Evolutionary conservation across 306 rosid species (phyloP), one percentile per base, ranked within the genome.

Genomic region (Cicer arietinum): DNA sequence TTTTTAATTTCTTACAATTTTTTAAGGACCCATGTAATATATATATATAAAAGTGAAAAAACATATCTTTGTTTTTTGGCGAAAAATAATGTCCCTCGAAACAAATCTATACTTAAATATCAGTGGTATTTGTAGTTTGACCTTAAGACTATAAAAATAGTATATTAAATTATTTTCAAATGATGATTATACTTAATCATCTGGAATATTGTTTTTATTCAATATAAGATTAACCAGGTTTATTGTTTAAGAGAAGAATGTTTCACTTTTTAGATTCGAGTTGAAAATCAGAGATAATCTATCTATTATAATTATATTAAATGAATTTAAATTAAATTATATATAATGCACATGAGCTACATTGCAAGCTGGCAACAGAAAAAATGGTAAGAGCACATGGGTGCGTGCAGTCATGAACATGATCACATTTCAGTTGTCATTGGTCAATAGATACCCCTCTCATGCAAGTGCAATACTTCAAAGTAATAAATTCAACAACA

Each of bases 341-440:
- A 71, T 44, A 40, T 43, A 43, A 2, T 43, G 62, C 67, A 78
- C 56, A 51, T 10, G 37, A 50, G 51, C 17, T 4, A 68, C 51
- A 44, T 20, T 6, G 66, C 75, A 50, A 60, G 80, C 53, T 74
- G 80, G 77, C 44, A 44, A 51, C 2, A 60, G 66, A 67, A 67
- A 75, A 80, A 80, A 75, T 17, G 78, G 46, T 61, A 48, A 60
- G 13, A 80, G 80, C 84, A 69, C 84, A 81, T 75, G 84, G 80
- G 62, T 69, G 62, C 58, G 62, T 69, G 84, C 70, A 69, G 68
- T 7, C 10, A 7, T 43, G 46, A 72, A 77, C 72, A 47, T 77
- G 61, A 13, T 60, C 74, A 43, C 61, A 43, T 61, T 50, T 71
- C 67, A 81, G 10, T 41, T 52, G 67, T 69, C 60, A 77, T 82